A percentile compares a stretch with the other conserved stretches of the same genome.
Conservation (phyloP, 1,284 basidiomycete genomes). For the Malassezia dermatis region DNA sequence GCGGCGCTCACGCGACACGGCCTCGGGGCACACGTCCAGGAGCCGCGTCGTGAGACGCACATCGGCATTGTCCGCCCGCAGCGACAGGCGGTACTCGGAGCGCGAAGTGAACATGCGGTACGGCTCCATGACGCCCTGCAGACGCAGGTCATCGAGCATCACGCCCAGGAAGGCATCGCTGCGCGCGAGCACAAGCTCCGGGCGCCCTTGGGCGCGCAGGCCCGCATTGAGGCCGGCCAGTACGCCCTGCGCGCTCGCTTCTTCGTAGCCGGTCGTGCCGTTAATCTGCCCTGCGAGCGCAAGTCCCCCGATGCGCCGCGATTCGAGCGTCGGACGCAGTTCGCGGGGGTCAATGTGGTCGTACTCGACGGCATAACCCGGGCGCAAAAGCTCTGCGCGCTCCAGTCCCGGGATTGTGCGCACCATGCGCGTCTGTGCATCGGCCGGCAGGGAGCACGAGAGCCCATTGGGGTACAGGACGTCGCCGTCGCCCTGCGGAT, state of each 20-base stretch:
- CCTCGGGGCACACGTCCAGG: conserved; percentile 54
- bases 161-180: conserved; percentile 76
- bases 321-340: conserved; percentile 65
- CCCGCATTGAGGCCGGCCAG: conserved; percentile 80
- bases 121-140: conserved; percentile 73
- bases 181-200: conserved; percentile 61
- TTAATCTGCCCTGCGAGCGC: conserved; percentile 36
- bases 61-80: conserved; percentile 80
- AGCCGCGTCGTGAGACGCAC: conserved; percentile 56
- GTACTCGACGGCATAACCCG: conserved; percentile 85
- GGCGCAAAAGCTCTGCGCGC: conserved; percentile 65
- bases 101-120: conserved; percentile 87
- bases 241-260: conserved; percentile 74
- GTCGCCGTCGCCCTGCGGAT: conserved; percentile 54
- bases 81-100: conserved; percentile 74
- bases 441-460: conserved; percentile 73
- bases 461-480: conserved; percentile 81
- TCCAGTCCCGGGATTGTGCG: conserved; percentile 72
- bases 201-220: conserved; percentile 55
- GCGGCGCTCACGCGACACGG: conserved; percentile 57
- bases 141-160: conserved; percentile 77
- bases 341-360: conserved; percentile 81
- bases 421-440: conserved; percentile 67
- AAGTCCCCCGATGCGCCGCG: conserved; percentile 59
- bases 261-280: conserved; percentile 78